phyloP scores from a whole-genome alignment of 441 rosid genomes.

The Capsella rubella region DNA sequence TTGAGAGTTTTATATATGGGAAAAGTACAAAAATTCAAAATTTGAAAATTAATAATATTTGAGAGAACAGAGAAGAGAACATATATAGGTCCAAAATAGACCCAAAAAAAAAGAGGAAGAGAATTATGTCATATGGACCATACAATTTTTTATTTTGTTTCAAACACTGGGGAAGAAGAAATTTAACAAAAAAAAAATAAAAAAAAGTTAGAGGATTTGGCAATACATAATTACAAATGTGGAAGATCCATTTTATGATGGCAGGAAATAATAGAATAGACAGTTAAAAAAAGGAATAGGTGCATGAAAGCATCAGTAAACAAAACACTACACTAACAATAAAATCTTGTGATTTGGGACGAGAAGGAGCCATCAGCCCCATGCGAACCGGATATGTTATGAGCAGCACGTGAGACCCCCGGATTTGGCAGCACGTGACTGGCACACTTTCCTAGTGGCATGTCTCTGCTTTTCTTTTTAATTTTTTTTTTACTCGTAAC shows the following conservation, averaged over 20 bases:
- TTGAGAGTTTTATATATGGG: neutral
- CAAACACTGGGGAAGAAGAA: neutral
- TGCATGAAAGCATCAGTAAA: no score
- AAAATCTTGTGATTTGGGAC: neutral
- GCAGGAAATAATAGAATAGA: no score
- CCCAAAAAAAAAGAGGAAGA: no score
- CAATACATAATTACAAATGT: neutral
- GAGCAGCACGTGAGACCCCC: conserved; percentile 39
- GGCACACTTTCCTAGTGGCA: conserved; percentile 42
- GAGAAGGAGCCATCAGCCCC: conserved; percentile 20
- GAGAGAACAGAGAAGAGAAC: neutral
- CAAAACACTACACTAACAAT: no score
- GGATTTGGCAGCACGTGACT: conserved; percentile 39
- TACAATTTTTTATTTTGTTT: no score
- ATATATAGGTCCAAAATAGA: neutral
- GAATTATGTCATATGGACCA: neutral
- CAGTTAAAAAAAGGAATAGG: no score
- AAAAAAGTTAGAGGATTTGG: neutral
- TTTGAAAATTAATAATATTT: neutral
- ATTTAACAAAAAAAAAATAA: no score
- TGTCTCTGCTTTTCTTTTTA: conserved; percentile 36
- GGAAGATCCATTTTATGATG: neutral
- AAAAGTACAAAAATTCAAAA: conserved; percentile 2
- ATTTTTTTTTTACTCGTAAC: neutral
- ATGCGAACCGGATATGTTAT: conserved; percentile 37